phyloP scores from a whole-genome alignment of 1,284 basidiomycete species.

The Cutaneotrichosporon daszewskae region DNA sequence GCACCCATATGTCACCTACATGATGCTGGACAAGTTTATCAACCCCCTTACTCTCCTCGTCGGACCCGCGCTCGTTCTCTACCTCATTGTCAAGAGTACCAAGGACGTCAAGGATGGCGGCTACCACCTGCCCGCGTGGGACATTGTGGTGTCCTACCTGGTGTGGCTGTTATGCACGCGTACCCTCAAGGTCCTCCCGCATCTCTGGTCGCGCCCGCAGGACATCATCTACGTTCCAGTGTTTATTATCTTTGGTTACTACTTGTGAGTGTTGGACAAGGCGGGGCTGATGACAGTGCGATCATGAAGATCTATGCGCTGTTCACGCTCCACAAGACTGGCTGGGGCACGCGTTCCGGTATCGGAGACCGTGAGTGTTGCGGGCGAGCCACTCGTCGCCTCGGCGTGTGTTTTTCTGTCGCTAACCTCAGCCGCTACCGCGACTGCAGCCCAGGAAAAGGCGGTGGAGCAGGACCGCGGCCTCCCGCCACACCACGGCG shows the following conservation, averaged over 20 bases:
- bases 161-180: conserved; percentile 78
- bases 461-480: conserved; percentile 4
- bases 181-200: conserved; percentile 78
- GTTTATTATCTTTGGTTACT: conserved; percentile 83
- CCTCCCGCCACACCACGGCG: conserved; percentile 16
- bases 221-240: conserved; percentile 84
- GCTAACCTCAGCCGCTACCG: conserved; percentile 29
- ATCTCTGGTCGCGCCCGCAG: conserved; percentile 75
- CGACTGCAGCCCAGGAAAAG: conserved; percentile 35
- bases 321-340: conserved; percentile 78
- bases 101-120: conserved; percentile 63
- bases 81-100: conserved; percentile 71
- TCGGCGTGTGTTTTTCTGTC: conserved; percentile 21
- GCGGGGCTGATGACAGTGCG: conserved; percentile 66
- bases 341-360: conserved; percentile 85
- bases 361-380: conserved; percentile 83
- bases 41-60: conserved; percentile 82
- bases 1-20: conserved; percentile 85
- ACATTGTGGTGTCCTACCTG: conserved; percentile 62
- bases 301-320: conserved; percentile 82
- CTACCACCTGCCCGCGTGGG: conserved; percentile 87
- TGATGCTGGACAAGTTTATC: conserved; percentile 88
- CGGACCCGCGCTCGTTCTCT: conserved; percentile 69
- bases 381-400: too few relatives aligned
- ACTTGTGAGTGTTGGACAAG: conserved; percentile 58